Percentiles rank a stretch among this genome's conserved stretches.
These are phyloP conservation scores for Agrostemma githago DNA, from an alignment of 148 eudicot species.

Conservation along the genomic window DNA sequence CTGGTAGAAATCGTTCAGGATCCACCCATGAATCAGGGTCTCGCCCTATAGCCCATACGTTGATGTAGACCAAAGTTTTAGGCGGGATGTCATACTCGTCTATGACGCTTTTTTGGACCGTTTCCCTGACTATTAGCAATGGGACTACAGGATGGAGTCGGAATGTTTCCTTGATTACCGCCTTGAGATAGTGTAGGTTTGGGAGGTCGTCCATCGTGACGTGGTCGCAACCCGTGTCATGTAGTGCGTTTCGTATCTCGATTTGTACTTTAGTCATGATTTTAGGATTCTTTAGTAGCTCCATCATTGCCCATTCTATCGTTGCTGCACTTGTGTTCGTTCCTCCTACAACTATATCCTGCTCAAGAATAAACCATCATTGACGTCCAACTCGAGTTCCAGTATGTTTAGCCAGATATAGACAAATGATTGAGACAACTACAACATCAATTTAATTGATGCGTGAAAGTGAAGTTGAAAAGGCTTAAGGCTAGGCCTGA, in stretches of 20 bases:
- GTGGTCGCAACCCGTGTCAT: not conserved
- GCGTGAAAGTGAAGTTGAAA: no score
- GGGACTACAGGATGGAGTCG: slow-evolving; percentile 33
- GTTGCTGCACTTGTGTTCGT: slow-evolving; percentile 32
- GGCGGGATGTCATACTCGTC: slow-evolving; percentile 31
- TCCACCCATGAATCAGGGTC: slow-evolving; percentile 32
- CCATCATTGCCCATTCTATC: slow-evolving; percentile 36
- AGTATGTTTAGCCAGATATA: no score
- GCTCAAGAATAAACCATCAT: not conserved
- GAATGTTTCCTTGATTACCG: slow-evolving; percentile 30
- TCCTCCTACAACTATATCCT: slow-evolving; percentile 29
- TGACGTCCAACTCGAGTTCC: no score
- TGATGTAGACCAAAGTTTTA: slow-evolving; percentile 25
- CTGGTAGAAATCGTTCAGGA: slow-evolving; percentile 29
- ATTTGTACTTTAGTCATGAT: slow-evolving; percentile 26
- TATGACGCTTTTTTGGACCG: slow-evolving; percentile 15
- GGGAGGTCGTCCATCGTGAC: slow-evolving; percentile 25
- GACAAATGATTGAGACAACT: no score
- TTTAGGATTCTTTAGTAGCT: slow-evolving; percentile 25
- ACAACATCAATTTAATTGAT: no score
- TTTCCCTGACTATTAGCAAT: slow-evolving; percentile 25
- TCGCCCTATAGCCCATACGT: slow-evolving; percentile 33
- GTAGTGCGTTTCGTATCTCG: slow-evolving; percentile 12
- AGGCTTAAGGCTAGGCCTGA: no score
- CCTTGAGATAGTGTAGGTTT: slow-evolving; percentile 21